Evolutionary conservation across 441 rosid species (phyloP), one percentile per base, ranked within the genome.

Genomic region (Flueggea neowawraea): DNA sequence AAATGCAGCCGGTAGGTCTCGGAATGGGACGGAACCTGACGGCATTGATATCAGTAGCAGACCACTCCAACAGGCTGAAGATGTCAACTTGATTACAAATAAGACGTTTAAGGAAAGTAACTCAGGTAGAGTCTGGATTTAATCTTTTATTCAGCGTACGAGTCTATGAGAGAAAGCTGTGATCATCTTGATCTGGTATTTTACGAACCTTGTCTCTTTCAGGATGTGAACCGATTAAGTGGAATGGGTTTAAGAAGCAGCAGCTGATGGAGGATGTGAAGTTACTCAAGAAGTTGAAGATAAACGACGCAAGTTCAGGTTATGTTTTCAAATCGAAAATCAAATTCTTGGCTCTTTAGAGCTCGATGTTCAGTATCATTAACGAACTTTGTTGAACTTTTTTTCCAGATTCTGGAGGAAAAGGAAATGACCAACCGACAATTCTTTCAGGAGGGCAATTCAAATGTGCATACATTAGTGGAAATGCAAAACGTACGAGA

Each of bases 211-310:
- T 22, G 28, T 22, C 28, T 22, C 17, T 49, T 49, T 32, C 74
- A 79, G 82, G 70, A 66, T 61, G 54, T 22, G 63, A 52, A 2
- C 49, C 28, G 49, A 33, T 60, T 31, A 44, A 17, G 52, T 22
- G 16, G 57, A 67, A 63, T 48, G 69, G 70, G 2, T 62, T 60
- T 22, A 86, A 88, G 78, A 84, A 96, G 79, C 80, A 78, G 68
- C 71, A 75, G 6, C 50, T 70, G 48, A 16, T 57, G 62, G 84
- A 82, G 68, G 79, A 82, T 57, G 54, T 67, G 16, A 57, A 58
- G 56, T 73, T 74, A 10, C 68, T 72, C 52, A 82, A 85, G 85
- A 89, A 74, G 75, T 73, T 73, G 28, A 91, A 74, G 77, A 72
- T 71, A 57, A 70, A 67, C 41, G 86, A 70, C 31, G 53, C 56